These are phyloP conservation scores for Tolypocladium capitatum DNA, from an alignment of 2,329 filamentous ascomycete genomes.

Conservation along the genomic window DNA sequence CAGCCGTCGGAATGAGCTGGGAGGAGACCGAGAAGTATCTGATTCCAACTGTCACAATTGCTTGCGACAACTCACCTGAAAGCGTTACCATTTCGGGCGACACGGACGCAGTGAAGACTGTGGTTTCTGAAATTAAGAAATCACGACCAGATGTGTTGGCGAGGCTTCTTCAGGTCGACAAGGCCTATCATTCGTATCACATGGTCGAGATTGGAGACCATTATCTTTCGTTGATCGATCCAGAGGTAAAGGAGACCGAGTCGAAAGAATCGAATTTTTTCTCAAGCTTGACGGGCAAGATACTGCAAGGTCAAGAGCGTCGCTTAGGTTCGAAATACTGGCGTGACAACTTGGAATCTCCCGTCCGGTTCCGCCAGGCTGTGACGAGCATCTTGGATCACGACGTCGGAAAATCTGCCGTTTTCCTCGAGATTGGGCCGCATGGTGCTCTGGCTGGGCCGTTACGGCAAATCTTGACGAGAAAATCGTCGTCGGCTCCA, in stretches of 20 bases:
- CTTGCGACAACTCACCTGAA: not conserved
- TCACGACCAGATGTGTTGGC: not conserved
- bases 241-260: not conserved
- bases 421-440: constrained; percentile 10
- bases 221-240: not conserved
- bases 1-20: constrained; percentile 19
- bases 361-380: constrained; percentile 4
- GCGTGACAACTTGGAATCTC: constrained; percentile 3
- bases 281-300: constrained; percentile 2
- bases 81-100: not conserved
- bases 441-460: constrained; percentile 9
- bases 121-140: not conserved
- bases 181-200: constrained; percentile 19
- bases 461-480: constrained; percentile 5
- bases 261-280: not conserved
- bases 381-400: not conserved
- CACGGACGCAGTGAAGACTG: constrained; percentile 2
- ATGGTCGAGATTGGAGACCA: constrained; percentile 1
- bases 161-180: constrained; percentile 8
- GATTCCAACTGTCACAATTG: too few relatives aligned
- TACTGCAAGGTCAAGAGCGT: not conserved
- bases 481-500: not conserved
- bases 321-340: constrained; percentile 1
- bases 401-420: not conserved
- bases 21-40: constrained; percentile 12